Conservation (phyloP, 2,329 filamentous ascomycete species). For the Aspergillus brasiliensis region DNA sequence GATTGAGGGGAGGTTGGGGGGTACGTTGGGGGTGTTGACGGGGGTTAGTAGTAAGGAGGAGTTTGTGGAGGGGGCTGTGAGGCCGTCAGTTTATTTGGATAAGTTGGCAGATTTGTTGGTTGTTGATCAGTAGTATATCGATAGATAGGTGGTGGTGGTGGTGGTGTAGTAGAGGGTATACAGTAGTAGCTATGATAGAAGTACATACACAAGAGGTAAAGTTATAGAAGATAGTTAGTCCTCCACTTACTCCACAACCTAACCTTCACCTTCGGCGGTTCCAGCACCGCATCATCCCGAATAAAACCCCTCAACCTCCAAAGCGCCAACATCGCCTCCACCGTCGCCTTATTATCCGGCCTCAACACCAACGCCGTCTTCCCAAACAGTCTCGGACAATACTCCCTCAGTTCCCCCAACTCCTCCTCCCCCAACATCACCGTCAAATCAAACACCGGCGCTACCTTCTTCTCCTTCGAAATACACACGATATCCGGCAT, state of each 20-base stretch:
- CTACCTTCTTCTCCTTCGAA: constrained; percentile 29
- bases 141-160: not conserved
- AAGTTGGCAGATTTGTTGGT: constrained; percentile 73
- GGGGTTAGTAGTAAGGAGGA: constrained; percentile 82
- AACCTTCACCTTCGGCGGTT: not conserved
- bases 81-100: constrained; percentile 83
- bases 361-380: constrained; percentile 40
- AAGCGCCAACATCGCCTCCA: constrained; percentile 37
- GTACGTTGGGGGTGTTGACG: constrained; percentile 86
- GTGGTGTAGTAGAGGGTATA: not conserved
- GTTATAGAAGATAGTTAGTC: not conserved
- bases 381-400: constrained; percentile 30
- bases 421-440: constrained; percentile 34
- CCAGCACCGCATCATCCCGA: constrained; percentile 5
- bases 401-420: constrained; percentile 30
- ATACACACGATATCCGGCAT: constrained; percentile 34
- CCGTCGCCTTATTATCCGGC: constrained; percentile 29
- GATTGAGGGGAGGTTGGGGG: constrained; percentile 84
- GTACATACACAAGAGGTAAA: not conserved
- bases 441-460: constrained; percentile 43
- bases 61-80: constrained; percentile 73
- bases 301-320: constrained; percentile 44
- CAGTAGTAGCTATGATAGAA: not conserved
- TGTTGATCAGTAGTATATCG: constrained; percentile 12
- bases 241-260: not conserved